Conservation (phyloP, 768 basidiomycete genomes). For the Tylopilus rubrobrunneus region DNA sequence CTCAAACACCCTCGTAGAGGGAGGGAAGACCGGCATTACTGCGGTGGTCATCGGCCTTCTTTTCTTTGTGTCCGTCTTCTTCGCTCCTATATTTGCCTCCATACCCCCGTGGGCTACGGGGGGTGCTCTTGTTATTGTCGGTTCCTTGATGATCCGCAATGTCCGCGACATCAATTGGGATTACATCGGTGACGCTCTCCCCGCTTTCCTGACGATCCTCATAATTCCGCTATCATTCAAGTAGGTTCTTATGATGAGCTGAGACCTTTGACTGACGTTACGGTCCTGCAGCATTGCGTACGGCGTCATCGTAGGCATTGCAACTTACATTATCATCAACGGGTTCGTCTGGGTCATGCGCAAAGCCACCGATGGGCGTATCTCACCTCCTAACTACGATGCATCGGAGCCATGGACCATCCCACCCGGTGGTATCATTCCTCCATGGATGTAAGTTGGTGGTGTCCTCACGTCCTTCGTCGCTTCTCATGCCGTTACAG, state of each 20-base stretch:
- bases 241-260: conserved; percentile 35
- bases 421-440: conserved; percentile 67
- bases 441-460: conserved; percentile 58
- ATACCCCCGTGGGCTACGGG: conserved; percentile 88
- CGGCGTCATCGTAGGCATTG: conserved; percentile 79
- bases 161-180: conserved; percentile 87
- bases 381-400: conserved; percentile 63
- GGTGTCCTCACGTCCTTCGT: not conserved
- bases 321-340: conserved; percentile 70
- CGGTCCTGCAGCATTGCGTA: conserved; percentile 66
- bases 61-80: conserved; percentile 85
- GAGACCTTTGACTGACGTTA: not conserved
- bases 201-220: conserved; percentile 79
- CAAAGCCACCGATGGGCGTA: conserved; percentile 52
- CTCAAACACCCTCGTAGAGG: conserved; percentile 47
- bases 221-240: conserved; percentile 79
- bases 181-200: conserved; percentile 83
- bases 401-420: conserved; percentile 65
- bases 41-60: conserved; percentile 67
- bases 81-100: conserved; percentile 83
- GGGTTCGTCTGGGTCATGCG: conserved; percentile 57
- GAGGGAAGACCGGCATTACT: conserved; percentile 83
- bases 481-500: conserved; percentile 11
- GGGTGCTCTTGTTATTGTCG: conserved; percentile 79
- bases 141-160: conserved; percentile 86